phyloP scores from a whole-genome alignment of 257 asterid species.

The Avicennia marina region DNA sequence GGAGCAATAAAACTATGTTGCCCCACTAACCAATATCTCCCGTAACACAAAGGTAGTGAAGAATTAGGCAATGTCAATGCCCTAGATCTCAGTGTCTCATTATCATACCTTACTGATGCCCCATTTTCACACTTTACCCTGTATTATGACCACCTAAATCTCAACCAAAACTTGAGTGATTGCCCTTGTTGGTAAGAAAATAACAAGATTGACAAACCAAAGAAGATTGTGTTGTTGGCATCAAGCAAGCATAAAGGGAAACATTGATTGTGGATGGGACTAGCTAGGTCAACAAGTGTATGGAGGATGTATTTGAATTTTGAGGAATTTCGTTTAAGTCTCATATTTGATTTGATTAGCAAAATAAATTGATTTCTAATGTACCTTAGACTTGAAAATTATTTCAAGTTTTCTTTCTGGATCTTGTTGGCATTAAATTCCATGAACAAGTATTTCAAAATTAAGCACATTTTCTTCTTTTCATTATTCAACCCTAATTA shows the following conservation, averaged over 20 bases:
- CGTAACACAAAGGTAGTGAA: conserved; percentile 24
- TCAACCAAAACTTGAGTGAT: conserved; percentile 14
- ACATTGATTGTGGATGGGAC: conserved; percentile 12
- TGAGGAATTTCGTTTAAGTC: too few species aligned
- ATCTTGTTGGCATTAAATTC: too few species aligned
- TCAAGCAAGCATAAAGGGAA: conserved; percentile 14
- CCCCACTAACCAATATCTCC: conserved; percentile 34
- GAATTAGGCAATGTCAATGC: conserved; percentile 51
- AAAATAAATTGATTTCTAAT: too few species aligned
- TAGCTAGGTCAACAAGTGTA: too few species aligned
- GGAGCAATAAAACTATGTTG: conserved; percentile 33
- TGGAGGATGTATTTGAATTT: too few species aligned
- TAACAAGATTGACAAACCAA: neutral
- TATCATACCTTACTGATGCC: conserved; percentile 27
- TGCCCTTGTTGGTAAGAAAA: conserved; percentile 19
- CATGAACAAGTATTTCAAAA: too few species aligned
- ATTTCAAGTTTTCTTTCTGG: too few species aligned
- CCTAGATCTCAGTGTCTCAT: conserved; percentile 57
- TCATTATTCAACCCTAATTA: too few species aligned
- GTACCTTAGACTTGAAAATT: too few species aligned
- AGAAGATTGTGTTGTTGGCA: conserved; percentile 22
- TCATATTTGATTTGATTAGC: too few species aligned
- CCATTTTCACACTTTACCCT: conserved; percentile 23
- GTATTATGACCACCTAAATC: conserved; percentile 12
- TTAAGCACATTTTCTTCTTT: too few species aligned